A percentile compares a stretch with the other conserved stretches of the same genome.
These are phyloP conservation scores for Gardenia jasminoides DNA, from an alignment of 257 asterid species.

Conservation along the genomic window DNA sequence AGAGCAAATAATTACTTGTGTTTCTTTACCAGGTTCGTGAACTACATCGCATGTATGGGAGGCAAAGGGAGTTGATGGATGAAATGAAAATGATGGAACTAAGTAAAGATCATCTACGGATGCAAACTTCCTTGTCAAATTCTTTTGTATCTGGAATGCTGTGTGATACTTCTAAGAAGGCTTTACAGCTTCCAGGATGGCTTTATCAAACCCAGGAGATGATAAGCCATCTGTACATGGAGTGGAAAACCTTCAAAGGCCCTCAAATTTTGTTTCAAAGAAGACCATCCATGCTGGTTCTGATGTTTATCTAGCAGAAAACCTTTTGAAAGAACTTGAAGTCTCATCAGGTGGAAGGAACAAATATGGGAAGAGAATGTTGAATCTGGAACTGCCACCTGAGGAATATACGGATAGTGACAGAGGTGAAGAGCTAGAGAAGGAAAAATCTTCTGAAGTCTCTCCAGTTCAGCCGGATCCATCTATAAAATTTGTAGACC, in stretches of 20 bases:
- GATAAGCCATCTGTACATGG: constrained; percentile 23
- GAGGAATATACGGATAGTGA: constrained; percentile 30
- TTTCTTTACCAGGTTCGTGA: constrained; percentile 57
- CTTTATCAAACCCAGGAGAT: constrained; percentile 24
- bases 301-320: constrained; percentile 21
- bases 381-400: constrained; percentile 56
- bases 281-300: constrained; percentile 15
- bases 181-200: constrained; percentile 35
- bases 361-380: constrained; percentile 28
- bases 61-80: constrained; percentile 66
- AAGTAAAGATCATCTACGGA: constrained; percentile 23
- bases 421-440: constrained; percentile 29
- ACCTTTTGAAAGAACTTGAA: constrained; percentile 23
- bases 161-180: constrained; percentile 31
- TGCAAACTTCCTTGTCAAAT: constrained; percentile 35
- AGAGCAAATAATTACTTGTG: background rate
- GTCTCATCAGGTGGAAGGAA: constrained; percentile 18
- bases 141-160: constrained; percentile 25
- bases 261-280: constrained; percentile 16
- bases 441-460: constrained; percentile 21
- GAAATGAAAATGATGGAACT: constrained; percentile 43
- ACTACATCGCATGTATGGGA: constrained; percentile 62
- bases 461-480: constrained; percentile 15
- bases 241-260: constrained; percentile 31
- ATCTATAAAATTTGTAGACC: constrained; percentile 15